A percentile compares a stretch with the other conserved stretches of the same genome.
Evolutionary conservation across 2,329 filamentous ascomycete genomes (phyloP).

Genomic region (Colletotrichum orbiculare): DNA sequence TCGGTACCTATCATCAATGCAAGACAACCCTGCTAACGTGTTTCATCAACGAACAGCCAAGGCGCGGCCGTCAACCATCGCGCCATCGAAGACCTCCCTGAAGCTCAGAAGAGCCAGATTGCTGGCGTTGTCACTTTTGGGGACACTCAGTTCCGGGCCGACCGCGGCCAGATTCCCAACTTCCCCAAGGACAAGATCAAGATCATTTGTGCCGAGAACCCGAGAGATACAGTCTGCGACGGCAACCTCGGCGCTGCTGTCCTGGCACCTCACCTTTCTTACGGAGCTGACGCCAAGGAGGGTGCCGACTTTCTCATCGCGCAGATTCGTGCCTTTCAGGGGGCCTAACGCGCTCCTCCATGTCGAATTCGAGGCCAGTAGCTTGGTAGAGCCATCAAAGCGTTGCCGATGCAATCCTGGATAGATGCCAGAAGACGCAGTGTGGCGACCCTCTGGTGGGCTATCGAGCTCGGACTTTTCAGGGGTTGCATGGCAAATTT

Average conservation of each 20-base stretch:
- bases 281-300: conserved; percentile 18
- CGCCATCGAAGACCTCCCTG: conserved; percentile 39
- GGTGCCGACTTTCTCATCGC: conserved; percentile 15
- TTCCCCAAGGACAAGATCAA: conserved; percentile 48
- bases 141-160: conserved; percentile 41
- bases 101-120: conserved; percentile 36
- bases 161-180: conserved; percentile 47
- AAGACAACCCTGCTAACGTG: background rate
- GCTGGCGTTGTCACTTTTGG: conserved; percentile 41
- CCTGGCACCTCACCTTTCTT: conserved; percentile 23
- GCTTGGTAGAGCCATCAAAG: no score
- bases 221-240: conserved; percentile 26
- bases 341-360: background rate
- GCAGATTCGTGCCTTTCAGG: conserved; percentile 5
- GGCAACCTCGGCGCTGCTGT: conserved; percentile 20
- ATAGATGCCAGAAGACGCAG: no score
- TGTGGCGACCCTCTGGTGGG: no score
- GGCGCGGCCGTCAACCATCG: conserved; percentile 43
- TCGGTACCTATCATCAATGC: background rate
- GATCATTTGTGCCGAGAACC: conserved; percentile 27
- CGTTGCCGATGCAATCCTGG: no score
- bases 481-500: no score
- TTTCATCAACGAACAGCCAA: conserved; percentile 41
- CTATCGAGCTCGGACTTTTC: no score
- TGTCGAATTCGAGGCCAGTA: no score